These are phyloP conservation scores for Kwoniella europaea DNA, from an alignment of 768 basidiomycete species.

Conservation along the genomic window DNA sequence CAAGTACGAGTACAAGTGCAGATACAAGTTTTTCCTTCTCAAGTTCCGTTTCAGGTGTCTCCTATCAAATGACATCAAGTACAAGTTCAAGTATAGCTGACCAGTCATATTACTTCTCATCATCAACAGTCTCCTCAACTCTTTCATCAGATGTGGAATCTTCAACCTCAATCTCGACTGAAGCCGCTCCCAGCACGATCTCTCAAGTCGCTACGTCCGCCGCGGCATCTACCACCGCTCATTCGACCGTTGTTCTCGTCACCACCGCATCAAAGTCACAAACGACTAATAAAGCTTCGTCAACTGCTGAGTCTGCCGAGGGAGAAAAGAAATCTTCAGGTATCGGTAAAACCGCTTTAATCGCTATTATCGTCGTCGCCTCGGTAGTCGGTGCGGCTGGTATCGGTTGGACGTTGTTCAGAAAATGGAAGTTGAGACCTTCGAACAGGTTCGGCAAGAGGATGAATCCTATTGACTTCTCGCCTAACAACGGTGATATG, in stretches of 20 bases:
- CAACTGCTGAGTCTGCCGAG: slow-evolving; percentile 31
- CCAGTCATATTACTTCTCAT: neutral
- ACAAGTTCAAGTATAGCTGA: slow-evolving; percentile 1
- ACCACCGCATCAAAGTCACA: slow-evolving; percentile 23
- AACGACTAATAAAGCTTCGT: slow-evolving; percentile 12
- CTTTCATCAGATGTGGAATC: slow-evolving; percentile 4
- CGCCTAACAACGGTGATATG: slow-evolving; percentile 40
- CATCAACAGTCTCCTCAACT: slow-evolving; percentile 12
- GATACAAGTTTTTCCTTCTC: neutral
- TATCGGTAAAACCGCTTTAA: slow-evolving; percentile 46
- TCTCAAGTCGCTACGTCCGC: slow-evolving; percentile 1
- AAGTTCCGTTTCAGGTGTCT: neutral
- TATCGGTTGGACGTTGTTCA: slow-evolving; percentile 50
- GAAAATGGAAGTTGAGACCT: slow-evolving; percentile 54
- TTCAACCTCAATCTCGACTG: slow-evolving; percentile 9
- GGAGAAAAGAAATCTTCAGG: slow-evolving; percentile 31
- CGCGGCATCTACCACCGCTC: slow-evolving; percentile 10
- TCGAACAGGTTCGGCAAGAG: slow-evolving; percentile 49
- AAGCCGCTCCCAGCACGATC: slow-evolving; percentile 9
- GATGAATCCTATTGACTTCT: slow-evolving; percentile 55
- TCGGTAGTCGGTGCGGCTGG: slow-evolving; percentile 46
- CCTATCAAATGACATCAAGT: neutral
- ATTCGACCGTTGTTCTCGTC: slow-evolving; percentile 24
- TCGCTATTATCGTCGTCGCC: slow-evolving; percentile 53
- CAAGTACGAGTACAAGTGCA: neutral